Evolutionary conservation across 2,329 filamentous ascomycete genomes (phyloP).

Genomic region (Ophiostoma tasmaniense): DNA sequence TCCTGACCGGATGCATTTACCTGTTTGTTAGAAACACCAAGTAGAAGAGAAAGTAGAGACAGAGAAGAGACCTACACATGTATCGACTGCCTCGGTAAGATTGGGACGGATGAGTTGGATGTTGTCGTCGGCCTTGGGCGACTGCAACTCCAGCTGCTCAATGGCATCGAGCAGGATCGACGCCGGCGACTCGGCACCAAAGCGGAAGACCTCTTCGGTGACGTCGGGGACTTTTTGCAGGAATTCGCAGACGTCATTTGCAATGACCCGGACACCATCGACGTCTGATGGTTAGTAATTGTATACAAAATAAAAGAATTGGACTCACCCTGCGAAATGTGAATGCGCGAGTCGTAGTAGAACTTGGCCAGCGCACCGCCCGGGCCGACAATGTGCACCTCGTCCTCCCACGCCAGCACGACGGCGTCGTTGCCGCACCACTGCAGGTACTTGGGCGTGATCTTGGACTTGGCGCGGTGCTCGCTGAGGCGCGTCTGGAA

Average conservation of each 20-base stretch:
- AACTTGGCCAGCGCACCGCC: slow-evolving; percentile 67
- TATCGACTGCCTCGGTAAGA: slow-evolving; percentile 86
- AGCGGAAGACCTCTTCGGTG: slow-evolving; percentile 79
- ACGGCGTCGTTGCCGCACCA: slow-evolving; percentile 97
- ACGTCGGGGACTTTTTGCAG: slow-evolving; percentile 86
- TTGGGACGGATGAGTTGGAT: slow-evolving; percentile 87
- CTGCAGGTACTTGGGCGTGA: slow-evolving; percentile 75
- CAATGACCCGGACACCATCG: slow-evolving; percentile 84
- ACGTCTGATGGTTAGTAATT: slow-evolving; percentile 32
- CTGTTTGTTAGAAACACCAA: slow-evolving; percentile 10
- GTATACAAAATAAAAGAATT: too few relatives aligned
- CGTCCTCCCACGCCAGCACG: slow-evolving; percentile 93
- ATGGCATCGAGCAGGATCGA: slow-evolving; percentile 92
- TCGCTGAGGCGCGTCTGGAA: slow-evolving; percentile 89
- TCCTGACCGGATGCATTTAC: slow-evolving; percentile 87
- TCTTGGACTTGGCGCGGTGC: slow-evolving; percentile 80
- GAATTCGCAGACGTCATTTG: slow-evolving; percentile 93
- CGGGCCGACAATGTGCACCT: slow-evolving; percentile 87
- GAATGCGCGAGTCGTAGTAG: slow-evolving; percentile 85
- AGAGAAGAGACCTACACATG: slow-evolving; percentile 45
- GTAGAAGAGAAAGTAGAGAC: neutral
- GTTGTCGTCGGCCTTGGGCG: slow-evolving; percentile 93
- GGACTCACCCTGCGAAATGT: slow-evolving; percentile 69
- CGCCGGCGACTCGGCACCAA: slow-evolving; percentile 79
- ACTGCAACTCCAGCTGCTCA: slow-evolving; percentile 83